These are phyloP conservation scores for Irpex sp. DNA, from an alignment of 1,284 basidiomycete species.

Conservation along the genomic window DNA sequence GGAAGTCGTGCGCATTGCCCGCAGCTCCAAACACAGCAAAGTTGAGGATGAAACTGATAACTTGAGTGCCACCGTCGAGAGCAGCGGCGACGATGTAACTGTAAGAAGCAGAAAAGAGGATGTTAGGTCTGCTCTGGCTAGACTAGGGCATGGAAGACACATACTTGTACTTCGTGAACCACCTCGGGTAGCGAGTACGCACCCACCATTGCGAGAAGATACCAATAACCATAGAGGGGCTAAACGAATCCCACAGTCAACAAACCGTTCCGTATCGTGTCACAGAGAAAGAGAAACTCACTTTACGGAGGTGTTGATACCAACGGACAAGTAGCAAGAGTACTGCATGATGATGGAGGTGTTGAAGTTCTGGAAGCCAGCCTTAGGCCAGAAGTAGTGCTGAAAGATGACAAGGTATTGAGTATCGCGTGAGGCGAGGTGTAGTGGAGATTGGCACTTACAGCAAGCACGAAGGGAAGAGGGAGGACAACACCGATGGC, in stretches of 20 bases:
- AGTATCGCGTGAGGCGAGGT: background rate
- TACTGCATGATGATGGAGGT: slow-evolving; percentile 38
- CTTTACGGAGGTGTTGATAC: slow-evolving; percentile 49
- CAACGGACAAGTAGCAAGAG: slow-evolving; percentile 18
- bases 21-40: slow-evolving; percentile 30
- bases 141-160: slow-evolving; percentile 17
- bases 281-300: slow-evolving; percentile 7
- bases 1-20: slow-evolving; percentile 23
- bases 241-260: slow-evolving; percentile 2
- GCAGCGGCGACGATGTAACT: slow-evolving; percentile 31
- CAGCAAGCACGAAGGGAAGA: slow-evolving; percentile 43
- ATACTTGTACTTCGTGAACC: slow-evolving; percentile 62
- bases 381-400: slow-evolving; percentile 45
- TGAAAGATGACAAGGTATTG: slow-evolving; percentile 12
- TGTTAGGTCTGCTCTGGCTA: background rate
- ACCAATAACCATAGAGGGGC: slow-evolving; percentile 43
- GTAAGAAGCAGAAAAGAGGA: background rate
- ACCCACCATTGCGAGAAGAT: slow-evolving; percentile 55
- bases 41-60: slow-evolving; percentile 31
- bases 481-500: slow-evolving; percentile 50
- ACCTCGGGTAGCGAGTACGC: slow-evolving; percentile 38
- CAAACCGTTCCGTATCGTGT: background rate
- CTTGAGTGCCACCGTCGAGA: slow-evolving; percentile 29
- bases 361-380: slow-evolving; percentile 42
- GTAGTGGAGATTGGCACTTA: slow-evolving; percentile 10